Conservation (phyloP, 306 rosid species). For the Styphnolobium japonicum region DNA sequence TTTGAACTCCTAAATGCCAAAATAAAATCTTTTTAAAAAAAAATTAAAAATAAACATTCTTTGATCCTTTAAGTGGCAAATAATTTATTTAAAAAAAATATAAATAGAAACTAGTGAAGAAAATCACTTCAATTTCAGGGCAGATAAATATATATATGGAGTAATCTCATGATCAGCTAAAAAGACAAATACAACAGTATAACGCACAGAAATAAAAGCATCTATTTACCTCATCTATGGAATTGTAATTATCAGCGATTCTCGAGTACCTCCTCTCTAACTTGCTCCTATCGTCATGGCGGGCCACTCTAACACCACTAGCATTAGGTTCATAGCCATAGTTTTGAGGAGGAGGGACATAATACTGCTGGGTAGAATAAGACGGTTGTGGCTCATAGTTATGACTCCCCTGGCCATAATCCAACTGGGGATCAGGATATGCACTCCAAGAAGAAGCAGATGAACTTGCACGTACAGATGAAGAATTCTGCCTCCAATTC, state of each 20-base stretch:
- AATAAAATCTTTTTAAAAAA: background rate
- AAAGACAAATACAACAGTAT: background rate
- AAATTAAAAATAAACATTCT: background rate
- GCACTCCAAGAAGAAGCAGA: slow-evolving; percentile 38
- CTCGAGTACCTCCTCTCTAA: slow-evolving; percentile 80
- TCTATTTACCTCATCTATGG: slow-evolving; percentile 68
- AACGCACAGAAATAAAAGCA: slow-evolving; percentile 2
- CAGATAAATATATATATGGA: background rate
- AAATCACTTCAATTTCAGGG: background rate
- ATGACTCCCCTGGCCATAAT: slow-evolving; percentile 47
- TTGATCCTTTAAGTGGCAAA: background rate
- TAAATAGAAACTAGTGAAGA: background rate
- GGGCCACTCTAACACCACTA: slow-evolving; percentile 22
- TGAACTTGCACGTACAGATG: slow-evolving; percentile 43
- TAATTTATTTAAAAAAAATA: background rate
- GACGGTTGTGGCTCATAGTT: slow-evolving; percentile 47
- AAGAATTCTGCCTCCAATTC: slow-evolving; percentile 46
- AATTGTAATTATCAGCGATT: slow-evolving; percentile 70
- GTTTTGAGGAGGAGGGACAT: slow-evolving; percentile 37
- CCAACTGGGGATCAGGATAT: slow-evolving; percentile 36
- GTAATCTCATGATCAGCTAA: background rate
- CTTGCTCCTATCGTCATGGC: slow-evolving; percentile 21
- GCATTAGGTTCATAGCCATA: slow-evolving; percentile 32
- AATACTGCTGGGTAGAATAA: slow-evolving; percentile 37
- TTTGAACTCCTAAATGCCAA: background rate